Conservation (phyloP, 139 green algal genomes). For the Chlamydomonas eustigma region DNA sequence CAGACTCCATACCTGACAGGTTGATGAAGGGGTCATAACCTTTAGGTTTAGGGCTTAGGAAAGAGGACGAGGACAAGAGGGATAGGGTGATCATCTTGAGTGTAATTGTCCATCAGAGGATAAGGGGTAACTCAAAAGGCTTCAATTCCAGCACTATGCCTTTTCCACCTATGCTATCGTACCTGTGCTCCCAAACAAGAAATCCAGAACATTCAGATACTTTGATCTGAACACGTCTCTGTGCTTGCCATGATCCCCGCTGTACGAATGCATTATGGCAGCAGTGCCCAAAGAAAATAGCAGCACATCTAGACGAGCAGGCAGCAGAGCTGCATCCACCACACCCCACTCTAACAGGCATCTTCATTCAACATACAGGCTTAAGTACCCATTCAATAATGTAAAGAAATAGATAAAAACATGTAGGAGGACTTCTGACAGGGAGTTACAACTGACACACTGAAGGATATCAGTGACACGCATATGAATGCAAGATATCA, state of each 20-base stretch:
- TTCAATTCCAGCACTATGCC: not conserved
- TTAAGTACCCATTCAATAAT: too few species aligned
- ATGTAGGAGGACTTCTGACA: too few species aligned
- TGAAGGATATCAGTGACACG: too few species aligned
- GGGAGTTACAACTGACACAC: too few species aligned
- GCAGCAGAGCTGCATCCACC: constrained; percentile 17
- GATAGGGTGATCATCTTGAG: not conserved
- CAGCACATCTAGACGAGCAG: constrained; percentile 68
- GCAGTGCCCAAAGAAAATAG: constrained; percentile 70
- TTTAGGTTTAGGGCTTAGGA: not conserved
- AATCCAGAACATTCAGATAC: constrained; percentile 92
- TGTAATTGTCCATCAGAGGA: not conserved
- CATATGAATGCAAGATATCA: too few species aligned
- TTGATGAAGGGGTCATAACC: not conserved
- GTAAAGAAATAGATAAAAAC: too few species aligned
- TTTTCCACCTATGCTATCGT: not conserved
- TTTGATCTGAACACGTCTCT: constrained; percentile 87
- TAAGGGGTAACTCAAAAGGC: constrained; percentile 1
- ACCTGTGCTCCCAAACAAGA: constrained; percentile 81
- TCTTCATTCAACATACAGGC: not conserved
- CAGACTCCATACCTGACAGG: constrained; percentile 47
- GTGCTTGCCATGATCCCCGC: constrained; percentile 28
- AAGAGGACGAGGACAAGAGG: not conserved
- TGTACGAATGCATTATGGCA: constrained; percentile 89
- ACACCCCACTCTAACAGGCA: constrained; percentile 41